phyloP scores from a whole-genome alignment of 2,329 filamentous ascomycete genomes.

The Ceratocystis variospora region DNA sequence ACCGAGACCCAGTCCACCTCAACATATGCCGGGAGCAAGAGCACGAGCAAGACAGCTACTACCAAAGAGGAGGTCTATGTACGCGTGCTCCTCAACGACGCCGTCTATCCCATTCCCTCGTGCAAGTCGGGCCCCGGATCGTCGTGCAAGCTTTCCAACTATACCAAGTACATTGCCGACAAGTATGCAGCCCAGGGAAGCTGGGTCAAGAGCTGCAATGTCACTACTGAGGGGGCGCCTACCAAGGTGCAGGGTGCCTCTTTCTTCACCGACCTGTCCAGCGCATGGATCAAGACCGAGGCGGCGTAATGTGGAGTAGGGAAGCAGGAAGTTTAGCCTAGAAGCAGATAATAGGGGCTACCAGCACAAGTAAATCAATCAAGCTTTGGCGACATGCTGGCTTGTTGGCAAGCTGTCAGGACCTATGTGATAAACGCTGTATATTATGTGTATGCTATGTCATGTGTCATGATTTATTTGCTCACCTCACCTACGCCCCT shows the following conservation, averaged over 20 bases:
- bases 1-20: constrained; percentile 9
- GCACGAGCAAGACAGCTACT: constrained; percentile 7
- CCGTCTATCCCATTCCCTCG: constrained; percentile 43
- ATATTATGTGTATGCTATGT: no score
- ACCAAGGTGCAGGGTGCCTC: constrained; percentile 33
- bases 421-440: background rate
- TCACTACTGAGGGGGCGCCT: constrained; percentile 30
- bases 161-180: constrained; percentile 31
- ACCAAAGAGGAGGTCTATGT: constrained; percentile 32
- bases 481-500: constrained; percentile 2
- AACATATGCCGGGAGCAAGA: constrained; percentile 15
- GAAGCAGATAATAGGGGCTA: background rate
- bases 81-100: constrained; percentile 48
- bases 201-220: constrained; percentile 37
- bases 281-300: constrained; percentile 26
- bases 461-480: background rate
- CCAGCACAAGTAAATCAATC: background rate
- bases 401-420: background rate
- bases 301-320: background rate
- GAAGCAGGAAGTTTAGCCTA: background rate
- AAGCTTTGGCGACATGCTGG: no score
- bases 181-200: constrained; percentile 37
- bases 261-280: constrained; percentile 35
- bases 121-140: constrained; percentile 43
- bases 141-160: constrained; percentile 37